Percentiles rank a stretch among this genome's conserved stretches.
These are phyloP conservation scores for Peronospora belbahrii DNA, from an alignment of 352 stramenopile species.

Conservation along the genomic window DNA sequence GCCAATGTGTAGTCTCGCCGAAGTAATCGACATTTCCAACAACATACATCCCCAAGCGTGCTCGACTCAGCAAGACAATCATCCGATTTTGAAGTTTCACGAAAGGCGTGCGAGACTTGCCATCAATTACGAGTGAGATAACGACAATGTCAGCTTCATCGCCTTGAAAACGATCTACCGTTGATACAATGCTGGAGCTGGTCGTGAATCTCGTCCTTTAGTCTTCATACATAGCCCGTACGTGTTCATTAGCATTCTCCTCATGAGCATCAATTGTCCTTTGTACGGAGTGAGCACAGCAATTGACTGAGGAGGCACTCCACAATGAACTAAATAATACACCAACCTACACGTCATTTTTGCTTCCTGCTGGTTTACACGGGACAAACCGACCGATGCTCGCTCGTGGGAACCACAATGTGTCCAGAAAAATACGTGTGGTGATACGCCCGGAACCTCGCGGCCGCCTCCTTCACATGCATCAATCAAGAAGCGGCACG, in stretches of 20 bases:
- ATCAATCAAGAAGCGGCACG: constrained; percentile 13
- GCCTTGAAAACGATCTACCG: constrained; percentile 86
- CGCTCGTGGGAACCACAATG: constrained; percentile 55
- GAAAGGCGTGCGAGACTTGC: constrained; percentile 79
- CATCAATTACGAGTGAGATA: constrained; percentile 82
- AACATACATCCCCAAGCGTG: constrained; percentile 80
- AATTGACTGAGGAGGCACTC: constrained; percentile 60
- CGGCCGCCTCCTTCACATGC: constrained; percentile 40
- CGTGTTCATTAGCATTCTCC: constrained; percentile 52
- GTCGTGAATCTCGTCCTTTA: constrained; percentile 15
- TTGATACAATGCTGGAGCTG: constrained; percentile 53
- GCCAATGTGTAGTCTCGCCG: constrained; percentile 61
- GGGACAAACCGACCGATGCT: constrained; percentile 61
- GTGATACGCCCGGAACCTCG: constrained; percentile 69
- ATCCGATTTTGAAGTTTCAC: constrained; percentile 87
- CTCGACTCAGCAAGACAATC: constrained; percentile 84
- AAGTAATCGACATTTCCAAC: constrained; percentile 82
- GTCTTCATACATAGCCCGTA: constrained; percentile 27
- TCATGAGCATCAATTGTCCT: constrained; percentile 80
- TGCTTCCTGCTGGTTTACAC: constrained; percentile 64
- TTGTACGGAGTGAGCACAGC: constrained; percentile 88
- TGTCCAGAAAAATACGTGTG: constrained; percentile 84
- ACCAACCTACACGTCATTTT: constrained; percentile 74
- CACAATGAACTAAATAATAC: constrained; percentile 71
- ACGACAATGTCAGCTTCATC: constrained; percentile 87